These are phyloP conservation scores for Leccinum aurantiacum DNA, from an alignment of 768 basidiomycete species.

Conservation along the genomic window DNA sequence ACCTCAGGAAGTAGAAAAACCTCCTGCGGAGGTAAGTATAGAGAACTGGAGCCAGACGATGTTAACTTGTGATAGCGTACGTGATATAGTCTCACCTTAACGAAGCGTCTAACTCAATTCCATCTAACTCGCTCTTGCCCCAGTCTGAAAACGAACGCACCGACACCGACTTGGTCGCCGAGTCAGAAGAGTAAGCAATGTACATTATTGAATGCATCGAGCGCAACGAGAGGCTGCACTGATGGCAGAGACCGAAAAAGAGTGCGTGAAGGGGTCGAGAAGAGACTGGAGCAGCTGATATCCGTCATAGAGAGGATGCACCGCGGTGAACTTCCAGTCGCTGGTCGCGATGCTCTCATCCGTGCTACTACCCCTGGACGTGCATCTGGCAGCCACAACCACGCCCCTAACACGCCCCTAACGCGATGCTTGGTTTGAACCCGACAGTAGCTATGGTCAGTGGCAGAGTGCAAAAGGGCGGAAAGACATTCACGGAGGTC, in stretches of 20 bases:
- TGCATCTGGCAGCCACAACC: constrained; percentile 39
- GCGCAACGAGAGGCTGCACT: constrained; percentile 61
- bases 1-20: no score
- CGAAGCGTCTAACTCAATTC: neutral
- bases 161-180: constrained; percentile 62
- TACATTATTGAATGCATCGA: constrained; percentile 81
- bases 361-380: constrained; percentile 44
- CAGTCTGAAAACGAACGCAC: constrained; percentile 77
- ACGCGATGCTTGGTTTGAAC: constrained; percentile 71
- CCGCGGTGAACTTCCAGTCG: constrained; percentile 66
- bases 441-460: constrained; percentile 85
- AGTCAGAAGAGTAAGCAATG: constrained; percentile 84
- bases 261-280: constrained; percentile 75
- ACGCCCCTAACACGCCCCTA: constrained; percentile 44
- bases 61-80: constrained; percentile 16
- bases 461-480: constrained; percentile 69
- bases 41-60: neutral
- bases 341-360: constrained; percentile 40
- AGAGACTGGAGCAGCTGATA: constrained; percentile 68
- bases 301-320: constrained; percentile 70
- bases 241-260: constrained; percentile 69
- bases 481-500: constrained; percentile 91
- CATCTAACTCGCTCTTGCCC: constrained; percentile 66
- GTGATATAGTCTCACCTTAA: neutral
- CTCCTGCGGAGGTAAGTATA: neutral